Conservation (phyloP, 305 asterid species). For the Fraxinus albicans region DNA sequence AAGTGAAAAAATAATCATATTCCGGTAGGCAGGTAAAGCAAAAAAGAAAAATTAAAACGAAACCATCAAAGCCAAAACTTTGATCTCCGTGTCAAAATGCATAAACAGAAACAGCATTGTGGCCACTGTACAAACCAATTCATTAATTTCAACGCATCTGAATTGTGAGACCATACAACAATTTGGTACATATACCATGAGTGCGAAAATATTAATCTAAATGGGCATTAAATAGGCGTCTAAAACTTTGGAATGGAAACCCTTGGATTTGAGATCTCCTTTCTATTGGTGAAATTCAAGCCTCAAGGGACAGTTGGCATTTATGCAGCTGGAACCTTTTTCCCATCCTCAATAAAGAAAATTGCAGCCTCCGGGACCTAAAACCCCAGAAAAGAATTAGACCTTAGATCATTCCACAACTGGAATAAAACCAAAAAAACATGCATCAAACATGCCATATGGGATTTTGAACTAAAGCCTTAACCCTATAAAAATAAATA, state of each 20-base stretch:
- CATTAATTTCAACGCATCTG: slow-evolving; percentile 7
- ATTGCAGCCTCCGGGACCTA: slow-evolving; percentile 89
- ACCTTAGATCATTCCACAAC: neutral
- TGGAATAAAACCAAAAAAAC: neutral
- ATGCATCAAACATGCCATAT: neutral
- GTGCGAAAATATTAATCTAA: slow-evolving; percentile 2
- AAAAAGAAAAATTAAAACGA: neutral
- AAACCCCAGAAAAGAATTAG: slow-evolving; percentile 4
- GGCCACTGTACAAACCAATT: slow-evolving; percentile 22
- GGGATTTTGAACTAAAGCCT: too few relatives aligned
- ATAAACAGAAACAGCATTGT: neutral
- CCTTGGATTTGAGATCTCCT: slow-evolving; percentile 4
- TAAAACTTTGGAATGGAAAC: slow-evolving; percentile 18
- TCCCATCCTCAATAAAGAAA: slow-evolving; percentile 91
- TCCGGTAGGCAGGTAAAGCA: neutral
- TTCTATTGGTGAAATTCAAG: slow-evolving; percentile 8
- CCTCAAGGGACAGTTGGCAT: slow-evolving; percentile 11
- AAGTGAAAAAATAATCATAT: neutral
- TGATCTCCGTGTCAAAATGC: slow-evolving; percentile 8
- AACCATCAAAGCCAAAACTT: slow-evolving; percentile 1
- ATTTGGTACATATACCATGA: slow-evolving; percentile 22
- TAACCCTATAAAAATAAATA: neutral
- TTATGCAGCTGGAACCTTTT: slow-evolving; percentile 81
- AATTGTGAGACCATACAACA: slow-evolving; percentile 15
- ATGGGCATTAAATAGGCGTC: slow-evolving; percentile 20